phyloP scores from a whole-genome alignment of 495 filamentous ascomycete genomes.

The Podospora bellae-mahoneyi region DNA sequence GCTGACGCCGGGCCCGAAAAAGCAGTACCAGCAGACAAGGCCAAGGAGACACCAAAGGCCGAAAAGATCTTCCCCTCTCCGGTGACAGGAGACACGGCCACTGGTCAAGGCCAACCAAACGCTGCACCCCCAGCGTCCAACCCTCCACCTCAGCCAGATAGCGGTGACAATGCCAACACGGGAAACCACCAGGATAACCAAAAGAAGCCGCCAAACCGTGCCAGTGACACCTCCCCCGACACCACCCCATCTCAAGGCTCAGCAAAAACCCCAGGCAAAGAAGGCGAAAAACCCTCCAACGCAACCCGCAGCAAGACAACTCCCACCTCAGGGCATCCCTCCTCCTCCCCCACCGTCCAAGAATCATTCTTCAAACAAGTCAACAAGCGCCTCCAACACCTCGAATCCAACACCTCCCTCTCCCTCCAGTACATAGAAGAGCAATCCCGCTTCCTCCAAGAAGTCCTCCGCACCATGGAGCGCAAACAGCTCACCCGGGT shows the following conservation, averaged over 20 bases:
- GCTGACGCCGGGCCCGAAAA: constrained; percentile 15
- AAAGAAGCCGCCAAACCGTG: constrained; percentile 14
- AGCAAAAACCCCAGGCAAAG: neutral
- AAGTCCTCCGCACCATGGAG: constrained; percentile 87
- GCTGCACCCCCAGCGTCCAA: constrained; percentile 8
- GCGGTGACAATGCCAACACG: constrained; percentile 14
- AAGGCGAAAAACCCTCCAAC: constrained; percentile 4
- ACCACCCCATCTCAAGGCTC: constrained; percentile 5
- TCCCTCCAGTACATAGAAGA: constrained; percentile 96
- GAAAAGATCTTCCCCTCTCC: constrained; percentile 10
- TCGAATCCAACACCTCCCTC: constrained; percentile 89
- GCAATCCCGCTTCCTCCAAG: constrained; percentile 85
- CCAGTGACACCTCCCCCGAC: constrained; percentile 10
- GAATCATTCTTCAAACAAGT: constrained; percentile 98
- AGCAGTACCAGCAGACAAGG: constrained; percentile 9
- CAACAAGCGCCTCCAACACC: constrained; percentile 81
- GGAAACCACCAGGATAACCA: constrained; percentile 9
- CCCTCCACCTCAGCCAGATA: constrained; percentile 2
- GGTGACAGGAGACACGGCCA: constrained; percentile 10
- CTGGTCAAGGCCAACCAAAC: constrained; percentile 15
- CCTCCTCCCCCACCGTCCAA: constrained; percentile 78
- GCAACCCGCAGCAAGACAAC: constrained; percentile 43
- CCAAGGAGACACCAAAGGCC: constrained; percentile 12
- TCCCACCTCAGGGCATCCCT: constrained; percentile 48
- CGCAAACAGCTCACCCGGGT: constrained; percentile 83